Evolutionary conservation across 2,329 filamentous ascomycete genomes (phyloP).

Genomic region (Setomelanomma holmii): DNA sequence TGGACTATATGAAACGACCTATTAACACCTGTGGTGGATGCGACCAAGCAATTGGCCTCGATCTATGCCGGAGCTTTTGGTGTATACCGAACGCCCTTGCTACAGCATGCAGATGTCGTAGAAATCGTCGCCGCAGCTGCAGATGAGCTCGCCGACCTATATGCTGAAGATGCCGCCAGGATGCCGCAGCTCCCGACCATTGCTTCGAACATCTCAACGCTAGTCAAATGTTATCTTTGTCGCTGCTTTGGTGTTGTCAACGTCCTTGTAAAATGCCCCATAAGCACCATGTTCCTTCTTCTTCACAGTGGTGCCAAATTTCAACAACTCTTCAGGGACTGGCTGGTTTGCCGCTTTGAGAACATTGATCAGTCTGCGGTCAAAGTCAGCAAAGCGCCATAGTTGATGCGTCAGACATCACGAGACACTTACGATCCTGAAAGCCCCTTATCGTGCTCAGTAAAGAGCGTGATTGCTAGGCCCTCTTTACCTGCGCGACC

Average conservation of each 20-base stretch:
- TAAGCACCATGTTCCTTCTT: constrained; percentile 97
- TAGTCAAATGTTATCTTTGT: constrained; percentile 91
- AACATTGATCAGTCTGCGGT: constrained; percentile 84
- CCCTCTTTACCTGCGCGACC: constrained; percentile 91
- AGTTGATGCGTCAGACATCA: too few relatives aligned
- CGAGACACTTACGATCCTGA: constrained; percentile 78
- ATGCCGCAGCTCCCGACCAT: constrained; percentile 5
- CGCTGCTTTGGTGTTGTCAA: constrained; percentile 80
- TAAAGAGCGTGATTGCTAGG: constrained; percentile 91
- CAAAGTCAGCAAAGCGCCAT: constrained; percentile 12
- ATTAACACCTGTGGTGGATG: too few relatives aligned
- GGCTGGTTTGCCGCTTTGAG: constrained; percentile 90
- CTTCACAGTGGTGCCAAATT: constrained; percentile 98
- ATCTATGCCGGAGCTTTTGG: constrained; percentile 20
- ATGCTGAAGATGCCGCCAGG: not conserved
- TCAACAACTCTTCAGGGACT: constrained; percentile 88
- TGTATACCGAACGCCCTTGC: constrained; percentile 32
- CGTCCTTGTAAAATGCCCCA: constrained; percentile 93
- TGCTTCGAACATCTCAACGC: not conserved
- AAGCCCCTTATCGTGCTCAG: constrained; percentile 89
- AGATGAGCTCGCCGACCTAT: constrained; percentile 30
- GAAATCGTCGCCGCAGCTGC: constrained; percentile 23
- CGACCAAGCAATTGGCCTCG: not conserved
- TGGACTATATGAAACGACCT: not conserved
- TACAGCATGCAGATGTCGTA: constrained; percentile 18